These are phyloP conservation scores for Aspergillus sp. DNA, from an alignment of 2,329 filamentous ascomycete species.

Conservation along the genomic window DNA sequence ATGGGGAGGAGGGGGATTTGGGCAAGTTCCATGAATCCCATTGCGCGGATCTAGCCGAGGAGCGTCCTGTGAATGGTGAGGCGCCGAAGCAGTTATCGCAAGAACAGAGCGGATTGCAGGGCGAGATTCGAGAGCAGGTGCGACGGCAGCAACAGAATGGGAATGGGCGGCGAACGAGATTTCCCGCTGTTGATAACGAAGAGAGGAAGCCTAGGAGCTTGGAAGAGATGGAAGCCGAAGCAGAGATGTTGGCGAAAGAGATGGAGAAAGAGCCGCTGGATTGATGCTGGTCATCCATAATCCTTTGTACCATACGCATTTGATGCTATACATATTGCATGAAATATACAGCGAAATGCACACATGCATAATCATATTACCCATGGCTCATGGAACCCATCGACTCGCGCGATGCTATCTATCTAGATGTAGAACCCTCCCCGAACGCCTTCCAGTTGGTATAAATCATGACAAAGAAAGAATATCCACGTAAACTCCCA, in stretches of 20 bases:
- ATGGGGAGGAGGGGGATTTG: conserved; percentile 79
- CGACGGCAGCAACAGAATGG: conserved; percentile 17
- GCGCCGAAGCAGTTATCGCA: too few species aligned
- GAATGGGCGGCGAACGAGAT: conserved; percentile 48
- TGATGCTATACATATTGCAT: neutral
- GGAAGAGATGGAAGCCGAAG: conserved; percentile 78
- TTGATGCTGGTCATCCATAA: conserved; percentile 7
- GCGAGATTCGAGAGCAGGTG: conserved; percentile 10
- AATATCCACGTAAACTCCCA: too few species aligned
- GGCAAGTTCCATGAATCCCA: conserved; percentile 40
- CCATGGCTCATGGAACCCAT: neutral
- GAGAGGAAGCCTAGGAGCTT: conserved; percentile 61
- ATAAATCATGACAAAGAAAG: neutral
- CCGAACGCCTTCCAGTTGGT: neutral
- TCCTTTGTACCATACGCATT: neutral
- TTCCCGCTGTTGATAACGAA: conserved; percentile 68
- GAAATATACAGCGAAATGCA: neutral
- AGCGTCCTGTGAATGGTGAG: too few species aligned
- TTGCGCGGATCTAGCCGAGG: too few species aligned
- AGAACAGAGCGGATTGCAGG: too few species aligned
- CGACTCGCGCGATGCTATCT: conserved; percentile 13
- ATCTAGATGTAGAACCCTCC: neutral
- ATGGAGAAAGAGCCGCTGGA: conserved; percentile 33
- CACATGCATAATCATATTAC: neutral
- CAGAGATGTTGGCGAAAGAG: conserved; percentile 38